Conservation (phyloP, 176 grass and related monocot species). For the Elaeis guineensis region DNA sequence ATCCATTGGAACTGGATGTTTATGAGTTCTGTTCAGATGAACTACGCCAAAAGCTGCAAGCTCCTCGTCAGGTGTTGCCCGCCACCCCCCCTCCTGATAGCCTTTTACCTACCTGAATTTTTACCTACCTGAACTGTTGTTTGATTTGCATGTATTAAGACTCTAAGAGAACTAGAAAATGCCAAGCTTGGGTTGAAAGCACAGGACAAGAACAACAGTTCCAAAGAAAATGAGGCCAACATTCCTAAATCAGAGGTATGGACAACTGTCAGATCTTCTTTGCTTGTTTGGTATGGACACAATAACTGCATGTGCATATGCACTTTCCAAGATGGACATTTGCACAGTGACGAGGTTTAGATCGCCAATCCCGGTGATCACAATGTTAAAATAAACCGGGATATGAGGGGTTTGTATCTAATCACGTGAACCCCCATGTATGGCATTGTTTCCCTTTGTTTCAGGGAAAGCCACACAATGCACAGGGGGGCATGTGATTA, state of each 20-base stretch:
- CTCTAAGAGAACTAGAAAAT: slow-evolving; percentile 89
- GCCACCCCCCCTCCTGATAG: slow-evolving; percentile 4
- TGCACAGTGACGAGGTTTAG: neutral
- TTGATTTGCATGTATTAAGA: slow-evolving; percentile 42
- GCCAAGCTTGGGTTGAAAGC: slow-evolving; percentile 75
- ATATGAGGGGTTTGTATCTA: too few species aligned
- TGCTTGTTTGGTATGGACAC: neutral
- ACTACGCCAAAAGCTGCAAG: slow-evolving; percentile 78
- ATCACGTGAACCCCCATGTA: too few species aligned
- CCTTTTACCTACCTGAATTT: neutral
- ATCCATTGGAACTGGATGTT: slow-evolving; percentile 94
- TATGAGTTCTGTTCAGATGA: slow-evolving; percentile 99
- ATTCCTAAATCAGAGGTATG: slow-evolving; percentile 32
- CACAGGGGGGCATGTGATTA: too few species aligned
- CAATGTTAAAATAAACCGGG: too few species aligned
- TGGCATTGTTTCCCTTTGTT: too few species aligned
- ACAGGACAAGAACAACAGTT: slow-evolving; percentile 40
- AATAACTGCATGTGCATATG: neutral
- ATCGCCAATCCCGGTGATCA: too few species aligned
- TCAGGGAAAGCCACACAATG: too few species aligned
- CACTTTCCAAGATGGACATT: neutral
- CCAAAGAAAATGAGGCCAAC: slow-evolving; percentile 51
- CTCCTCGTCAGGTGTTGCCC: slow-evolving; percentile 71
- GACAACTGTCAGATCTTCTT: neutral
- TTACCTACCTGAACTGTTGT: neutral